Evolutionary conservation across 306 rosid species (phyloP), one percentile per base, ranked within the genome.

Genomic region (Quercus wislizeni): DNA sequence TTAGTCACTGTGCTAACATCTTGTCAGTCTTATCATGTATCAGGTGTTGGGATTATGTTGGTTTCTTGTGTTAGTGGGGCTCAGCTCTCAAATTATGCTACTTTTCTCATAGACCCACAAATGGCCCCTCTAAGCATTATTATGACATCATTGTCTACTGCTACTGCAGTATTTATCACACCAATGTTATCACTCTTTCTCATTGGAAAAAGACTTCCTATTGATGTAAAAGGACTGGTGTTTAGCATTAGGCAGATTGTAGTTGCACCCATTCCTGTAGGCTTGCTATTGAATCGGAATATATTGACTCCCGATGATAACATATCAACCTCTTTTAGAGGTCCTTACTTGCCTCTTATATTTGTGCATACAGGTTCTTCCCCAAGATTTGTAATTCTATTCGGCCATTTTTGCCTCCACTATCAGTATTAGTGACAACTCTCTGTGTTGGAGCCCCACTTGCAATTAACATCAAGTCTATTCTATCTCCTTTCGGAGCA

Each of bases 41-140:
- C 85, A 94, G 98, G 97, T 55, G 97, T 95, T 1, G 99, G 99
- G 72, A 92, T 94, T 82, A 91, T 90, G 86, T 82, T 94, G 84
- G 97, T 92, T 38, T 92, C 92, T 79, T 94, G 97, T 82, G 97
- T 94, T 76, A 94, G 99, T 72, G 99, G 99, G 1, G 97, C 99
- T 30, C 99, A 94, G 85, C 99, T 92, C 78, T 94, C 97, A 79
- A 94, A 85, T 68, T 94, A 92, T 79, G 97, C 99, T 54, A 94
- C 95, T 38, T 94, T 91, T 84, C 87, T 94, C 72, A 92, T 97
- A 1, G 99, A 94, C 79, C 95, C 97, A n/a, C 49, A 58, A 72
- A 89, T 92, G 90, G 97, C 97, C 43, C 97, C 97, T 27, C 85
- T 94, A 72, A 94, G 97, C 88, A 92, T 94, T 77, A 97, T 94